Conservation (phyloP, 163 green algal genomes). For the Chloroidium sp. region DNA sequence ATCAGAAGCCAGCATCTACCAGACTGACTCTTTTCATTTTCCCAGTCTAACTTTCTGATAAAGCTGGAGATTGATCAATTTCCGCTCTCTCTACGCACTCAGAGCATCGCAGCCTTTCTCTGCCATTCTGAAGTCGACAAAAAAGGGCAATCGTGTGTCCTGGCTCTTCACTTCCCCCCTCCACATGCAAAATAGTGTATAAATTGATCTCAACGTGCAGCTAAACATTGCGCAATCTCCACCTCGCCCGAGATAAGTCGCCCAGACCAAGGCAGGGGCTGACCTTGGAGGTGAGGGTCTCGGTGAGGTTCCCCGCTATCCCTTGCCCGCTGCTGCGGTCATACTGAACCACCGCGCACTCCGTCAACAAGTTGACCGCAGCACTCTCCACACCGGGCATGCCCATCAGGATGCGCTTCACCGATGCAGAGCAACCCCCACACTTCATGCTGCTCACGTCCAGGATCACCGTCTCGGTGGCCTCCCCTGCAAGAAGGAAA, state of each 20-base stretch:
- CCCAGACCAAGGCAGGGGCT: neutral
- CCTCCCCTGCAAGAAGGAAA: too few species aligned
- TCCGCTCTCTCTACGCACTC: too few species aligned
- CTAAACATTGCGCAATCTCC: neutral
- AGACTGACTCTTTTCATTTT: too few species aligned
- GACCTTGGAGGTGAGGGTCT: conserved; percentile 14
- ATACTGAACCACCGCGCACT: conserved; percentile 41
- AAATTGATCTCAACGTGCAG: too few species aligned
- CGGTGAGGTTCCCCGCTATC: neutral
- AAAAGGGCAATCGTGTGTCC: too few species aligned
- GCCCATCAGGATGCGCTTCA: conserved; percentile 45
- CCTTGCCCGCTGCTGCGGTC: neutral
- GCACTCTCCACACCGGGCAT: conserved; percentile 32
- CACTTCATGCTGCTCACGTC: conserved; percentile 58
- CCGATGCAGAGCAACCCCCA: conserved; percentile 49
- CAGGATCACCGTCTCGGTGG: conserved; percentile 33
- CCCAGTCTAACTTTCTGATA: too few species aligned
- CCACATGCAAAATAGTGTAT: too few species aligned
- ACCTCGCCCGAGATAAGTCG: neutral
- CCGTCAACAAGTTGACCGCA: conserved; percentile 57
- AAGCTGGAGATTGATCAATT: too few species aligned
- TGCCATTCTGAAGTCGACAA: too few species aligned
- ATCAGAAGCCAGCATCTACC: too few species aligned
- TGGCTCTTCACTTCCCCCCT: too few species aligned
- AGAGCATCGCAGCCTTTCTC: too few species aligned